Evolutionary conservation across 2,329 filamentous ascomycete genomes (phyloP).

Genomic region (Epicoccum sorghinum): DNA sequence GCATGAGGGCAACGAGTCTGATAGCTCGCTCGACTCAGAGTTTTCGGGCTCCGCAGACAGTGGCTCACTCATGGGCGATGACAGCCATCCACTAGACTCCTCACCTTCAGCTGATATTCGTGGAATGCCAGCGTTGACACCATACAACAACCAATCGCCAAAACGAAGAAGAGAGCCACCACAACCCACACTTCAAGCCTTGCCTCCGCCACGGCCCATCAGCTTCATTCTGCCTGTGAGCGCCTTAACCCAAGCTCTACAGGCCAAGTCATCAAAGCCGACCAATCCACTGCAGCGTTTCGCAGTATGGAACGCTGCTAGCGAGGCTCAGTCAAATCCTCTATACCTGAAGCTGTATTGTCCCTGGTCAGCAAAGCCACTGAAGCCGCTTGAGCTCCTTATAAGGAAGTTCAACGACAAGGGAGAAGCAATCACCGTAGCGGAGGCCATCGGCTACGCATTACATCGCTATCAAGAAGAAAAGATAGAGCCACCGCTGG

Average conservation of each 20-base stretch:
- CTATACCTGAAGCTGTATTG: constrained; percentile 79
- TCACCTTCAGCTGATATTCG: constrained; percentile 54
- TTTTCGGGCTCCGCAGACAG: constrained; percentile 62
- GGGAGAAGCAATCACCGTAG: constrained; percentile 72
- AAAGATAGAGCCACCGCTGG: constrained; percentile 70
- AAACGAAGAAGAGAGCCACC: constrained; percentile 61
- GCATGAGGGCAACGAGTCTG: constrained; percentile 48
- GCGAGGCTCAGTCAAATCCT: constrained; percentile 69
- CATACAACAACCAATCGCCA: constrained; percentile 60
- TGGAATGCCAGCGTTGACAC: constrained; percentile 51
- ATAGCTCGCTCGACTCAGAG: constrained; percentile 48
- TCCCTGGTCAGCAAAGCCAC: constrained; percentile 69
- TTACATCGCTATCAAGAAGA: constrained; percentile 81
- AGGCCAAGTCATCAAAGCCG: constrained; percentile 72
- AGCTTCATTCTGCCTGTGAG: constrained; percentile 74
- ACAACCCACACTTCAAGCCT: constrained; percentile 62
- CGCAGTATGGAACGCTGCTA: constrained; percentile 76
- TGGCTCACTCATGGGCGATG: constrained; percentile 71
- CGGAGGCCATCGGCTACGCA: constrained; percentile 80
- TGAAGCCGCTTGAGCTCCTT: constrained; percentile 72
- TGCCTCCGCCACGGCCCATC: constrained; percentile 75
- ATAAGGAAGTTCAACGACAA: constrained; percentile 73
- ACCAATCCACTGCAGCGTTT: constrained; percentile 78
- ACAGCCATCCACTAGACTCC: constrained; percentile 64
- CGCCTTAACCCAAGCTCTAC: constrained; percentile 73